Evolutionary conservation across 2,329 filamentous ascomycete species (phyloP), one percentile per base, ranked within the genome.

Genomic region (Aspergillus pseudoviridinutans): DNA sequence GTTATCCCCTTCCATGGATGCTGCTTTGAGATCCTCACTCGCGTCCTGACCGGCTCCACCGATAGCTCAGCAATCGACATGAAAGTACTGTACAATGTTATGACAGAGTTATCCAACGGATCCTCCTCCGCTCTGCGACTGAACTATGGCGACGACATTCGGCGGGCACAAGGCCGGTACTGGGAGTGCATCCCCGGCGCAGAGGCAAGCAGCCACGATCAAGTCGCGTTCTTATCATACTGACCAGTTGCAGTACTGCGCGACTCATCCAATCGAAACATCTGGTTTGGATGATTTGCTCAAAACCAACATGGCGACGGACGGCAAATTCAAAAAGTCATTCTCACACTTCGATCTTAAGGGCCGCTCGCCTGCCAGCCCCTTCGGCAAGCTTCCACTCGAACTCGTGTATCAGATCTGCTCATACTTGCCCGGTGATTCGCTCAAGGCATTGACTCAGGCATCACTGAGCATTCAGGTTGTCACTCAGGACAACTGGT

Each of bases 161-260:
- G 42, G 14, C 58, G 55, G n/a, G 59, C 63, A 3, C 63, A 65
- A 28, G 62, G 63, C n/a, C 63, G 61, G 42, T 64, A 64, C 35
- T 65, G 63, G 63, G 62, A 64, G 38, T 64, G 60, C 44, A 61
- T 64, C 14, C 62, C 63, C 4, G 63, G 63, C 14, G 58, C 59
- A 17, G 63, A 65, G 61, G 63, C 55, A 56, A 55, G 61, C 20
- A 24, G 22, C 22, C 10, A 10, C 14, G 27, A 12, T 27, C 1
- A 27, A 25, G 12, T 49, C 8, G 24, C 5, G 6, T 12, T 17
- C 22, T 3, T 0, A 29, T n/a, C 0, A 1, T 27, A n/a, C 35
- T 56, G 46, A 55, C 46, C n/a, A 47, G 17, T 32, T 22, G 17
- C 46, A 65, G 63, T 65, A 64, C 52, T 60, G 58, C 25, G 59